Conservation (phyloP, 768 basidiomycete species). For the Mycena indigotica region DNA sequence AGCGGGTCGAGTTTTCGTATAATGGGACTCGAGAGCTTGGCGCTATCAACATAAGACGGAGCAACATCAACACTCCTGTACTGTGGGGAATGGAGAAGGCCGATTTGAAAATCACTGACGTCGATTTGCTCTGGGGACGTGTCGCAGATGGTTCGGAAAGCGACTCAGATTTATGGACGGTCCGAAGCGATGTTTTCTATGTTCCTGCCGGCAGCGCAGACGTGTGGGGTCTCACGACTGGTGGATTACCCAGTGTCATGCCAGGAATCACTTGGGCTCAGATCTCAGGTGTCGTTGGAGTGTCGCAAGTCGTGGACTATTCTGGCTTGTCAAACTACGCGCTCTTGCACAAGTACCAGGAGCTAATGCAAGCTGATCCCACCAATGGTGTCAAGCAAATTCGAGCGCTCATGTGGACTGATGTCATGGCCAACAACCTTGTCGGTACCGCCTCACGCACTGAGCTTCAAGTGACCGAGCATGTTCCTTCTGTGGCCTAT, state of each 20-base stretch:
- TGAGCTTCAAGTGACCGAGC: conserved; percentile 6
- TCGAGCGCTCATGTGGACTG: conserved; percentile 23
- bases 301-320: conserved; percentile 4
- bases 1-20: conserved; percentile 19
- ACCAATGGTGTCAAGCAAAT: conserved; percentile 15
- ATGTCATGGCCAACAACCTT: conserved; percentile 23
- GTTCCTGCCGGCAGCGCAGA: conserved; percentile 19
- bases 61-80: conserved; percentile 14
- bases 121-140: conserved; percentile 22
- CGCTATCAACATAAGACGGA: conserved; percentile 8
- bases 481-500: conserved; percentile 13
- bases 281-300: neutral
- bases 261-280: conserved; percentile 15
- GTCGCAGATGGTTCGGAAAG: conserved; percentile 8
- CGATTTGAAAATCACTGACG: conserved; percentile 7
- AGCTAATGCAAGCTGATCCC: conserved; percentile 19
- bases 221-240: conserved; percentile 5
- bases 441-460: conserved; percentile 11
- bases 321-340: conserved; percentile 16
- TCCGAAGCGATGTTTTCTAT: conserved; percentile 20
- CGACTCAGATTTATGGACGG: conserved; percentile 8
- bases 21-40: conserved; percentile 10
- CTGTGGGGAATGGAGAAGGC: conserved; percentile 19
- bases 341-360: conserved; percentile 15
- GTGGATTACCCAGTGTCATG: conserved; percentile 1